Base-by-base conservation (phyloP, 495 filamentous ascomycete species). In the Pyronema domesticum region DNA sequence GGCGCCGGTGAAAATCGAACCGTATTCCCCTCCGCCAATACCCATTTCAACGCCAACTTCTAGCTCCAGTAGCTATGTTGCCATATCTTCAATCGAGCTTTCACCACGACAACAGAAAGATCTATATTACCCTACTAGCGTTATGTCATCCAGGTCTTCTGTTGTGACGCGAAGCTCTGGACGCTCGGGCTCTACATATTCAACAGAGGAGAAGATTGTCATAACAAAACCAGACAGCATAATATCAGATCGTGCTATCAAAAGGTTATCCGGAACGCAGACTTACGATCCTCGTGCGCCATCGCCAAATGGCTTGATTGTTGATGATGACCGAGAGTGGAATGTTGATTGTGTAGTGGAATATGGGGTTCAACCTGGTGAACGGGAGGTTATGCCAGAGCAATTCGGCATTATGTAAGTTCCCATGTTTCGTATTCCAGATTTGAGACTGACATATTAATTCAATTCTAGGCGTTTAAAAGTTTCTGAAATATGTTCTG, bases 351-450 rank as follows among this genome's bases (percentile, higher is more conserved):
- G 34, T 36, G 19, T 46, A 7, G 17, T 37, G 23, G 34, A 64
- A 6, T 53, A 59, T 34, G 60, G 57, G 34, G 57, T 55, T n/a
- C 54, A 37, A 37, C 54, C 47, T 7, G 61, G 61, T 35, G 61
- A 64, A 44, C 49, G 23, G 17, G 61, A 63, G 50, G 42, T 64
- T 46, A 57, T 64, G 61, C 56, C 58, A 17, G 51, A 62, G 42
- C 23, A 45, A 3, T 57, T 62, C 18, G 46, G 39, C 18, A 13
- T 37, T 33, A 55, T 62, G 60, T 62, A 45, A 47, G 43, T 46
- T 37, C 33, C 18, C 8, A 14, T 51, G 43, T 30, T 9, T 46
- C 13, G 3, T 34, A 37, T 37, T 43, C 43, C 23, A 36, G 43
- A 17, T 1, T 3, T 5, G 0, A 17, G 19, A 19, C 14, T n/a